Percentiles rank a stretch among this genome's conserved stretches.
Evolutionary conservation across 2,329 filamentous ascomycete species (phyloP).

Genomic region (Arthrobotrys megalospora): DNA sequence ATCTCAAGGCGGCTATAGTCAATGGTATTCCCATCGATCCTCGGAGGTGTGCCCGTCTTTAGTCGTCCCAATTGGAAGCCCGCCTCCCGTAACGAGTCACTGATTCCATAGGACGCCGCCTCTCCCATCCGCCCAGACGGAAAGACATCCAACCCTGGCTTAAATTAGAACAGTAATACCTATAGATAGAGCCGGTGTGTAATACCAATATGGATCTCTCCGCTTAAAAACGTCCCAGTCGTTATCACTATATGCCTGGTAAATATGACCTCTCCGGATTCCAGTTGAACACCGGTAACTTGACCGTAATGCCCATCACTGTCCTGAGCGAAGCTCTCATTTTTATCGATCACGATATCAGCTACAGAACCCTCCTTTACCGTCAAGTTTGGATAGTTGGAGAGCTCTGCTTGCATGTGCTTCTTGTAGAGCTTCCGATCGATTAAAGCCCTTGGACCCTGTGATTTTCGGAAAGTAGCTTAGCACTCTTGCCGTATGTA

Average conservation of each 20-base stretch:
- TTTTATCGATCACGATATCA: conserved; percentile 83
- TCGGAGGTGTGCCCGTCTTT: conserved; percentile 95
- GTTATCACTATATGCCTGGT: conserved; percentile 91
- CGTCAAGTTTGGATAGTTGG: conserved; percentile 81
- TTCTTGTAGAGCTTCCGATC: conserved; percentile 89
- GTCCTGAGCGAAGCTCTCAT: conserved; percentile 66
- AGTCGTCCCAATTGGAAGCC: conserved; percentile 90
- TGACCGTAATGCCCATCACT: conserved; percentile 71
- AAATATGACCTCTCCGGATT: conserved; percentile 86
- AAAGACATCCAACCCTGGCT: conserved; percentile 79
- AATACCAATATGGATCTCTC: conserved; percentile 86
- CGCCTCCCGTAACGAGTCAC: conserved; percentile 88
- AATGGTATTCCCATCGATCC: conserved; percentile 85
- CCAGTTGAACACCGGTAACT: conserved; percentile 87
- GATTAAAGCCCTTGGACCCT: conserved; percentile 93
- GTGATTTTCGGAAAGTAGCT: conserved; percentile 23
- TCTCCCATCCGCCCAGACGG: conserved; percentile 95
- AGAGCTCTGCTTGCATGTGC: conserved; percentile 90
- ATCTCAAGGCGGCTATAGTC: conserved; percentile 80
- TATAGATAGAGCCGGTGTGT: neutral
- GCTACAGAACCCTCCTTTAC: conserved; percentile 90
- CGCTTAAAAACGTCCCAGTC: conserved; percentile 93
- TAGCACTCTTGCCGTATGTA: conserved; percentile 7
- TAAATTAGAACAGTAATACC: conserved; percentile 14
- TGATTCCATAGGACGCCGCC: conserved; percentile 90